phyloP scores from a whole-genome alignment of 2,329 filamentous ascomycete species.

The Venturia asperata region DNA sequence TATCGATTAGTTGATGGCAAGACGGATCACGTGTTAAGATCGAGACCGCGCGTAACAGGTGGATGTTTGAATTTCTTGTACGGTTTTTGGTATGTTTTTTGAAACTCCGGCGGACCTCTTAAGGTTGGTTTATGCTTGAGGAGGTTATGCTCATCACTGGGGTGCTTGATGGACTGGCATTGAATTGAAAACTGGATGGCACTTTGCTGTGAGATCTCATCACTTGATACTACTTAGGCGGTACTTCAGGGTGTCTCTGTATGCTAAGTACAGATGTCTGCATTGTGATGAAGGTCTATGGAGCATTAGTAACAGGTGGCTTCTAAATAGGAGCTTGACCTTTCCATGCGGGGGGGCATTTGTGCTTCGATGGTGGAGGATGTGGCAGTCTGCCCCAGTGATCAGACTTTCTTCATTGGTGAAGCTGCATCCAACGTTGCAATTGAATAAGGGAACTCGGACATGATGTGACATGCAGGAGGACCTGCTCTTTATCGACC shows the following conservation, averaged over 20 bases:
- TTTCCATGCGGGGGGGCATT: too few species aligned
- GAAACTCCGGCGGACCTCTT: neutral
- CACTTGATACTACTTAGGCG: neutral
- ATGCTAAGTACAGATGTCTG: neutral
- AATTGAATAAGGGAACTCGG: neutral
- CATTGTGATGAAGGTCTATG: neutral
- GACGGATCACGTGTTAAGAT: neutral
- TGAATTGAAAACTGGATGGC: neutral
- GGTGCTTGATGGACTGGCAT: neutral
- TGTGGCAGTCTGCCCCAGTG: too few species aligned
- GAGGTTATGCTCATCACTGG: neutral
- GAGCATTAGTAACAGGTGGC: neutral
- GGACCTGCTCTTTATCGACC: neutral
- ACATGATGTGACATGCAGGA: neutral
- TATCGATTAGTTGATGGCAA: neutral
- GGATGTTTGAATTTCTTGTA: slow-evolving; percentile 4
- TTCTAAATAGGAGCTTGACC: neutral
- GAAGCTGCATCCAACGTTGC: too few species aligned
- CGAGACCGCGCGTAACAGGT: neutral
- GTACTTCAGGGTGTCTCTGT: neutral
- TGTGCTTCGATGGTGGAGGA: too few species aligned
- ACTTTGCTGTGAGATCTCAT: neutral
- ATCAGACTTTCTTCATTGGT: too few species aligned
- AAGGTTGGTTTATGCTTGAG: neutral
- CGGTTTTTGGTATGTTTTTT: neutral